Base-by-base conservation (phyloP, 2,329 filamentous ascomycete genomes). In the Alternaria solani region DNA sequence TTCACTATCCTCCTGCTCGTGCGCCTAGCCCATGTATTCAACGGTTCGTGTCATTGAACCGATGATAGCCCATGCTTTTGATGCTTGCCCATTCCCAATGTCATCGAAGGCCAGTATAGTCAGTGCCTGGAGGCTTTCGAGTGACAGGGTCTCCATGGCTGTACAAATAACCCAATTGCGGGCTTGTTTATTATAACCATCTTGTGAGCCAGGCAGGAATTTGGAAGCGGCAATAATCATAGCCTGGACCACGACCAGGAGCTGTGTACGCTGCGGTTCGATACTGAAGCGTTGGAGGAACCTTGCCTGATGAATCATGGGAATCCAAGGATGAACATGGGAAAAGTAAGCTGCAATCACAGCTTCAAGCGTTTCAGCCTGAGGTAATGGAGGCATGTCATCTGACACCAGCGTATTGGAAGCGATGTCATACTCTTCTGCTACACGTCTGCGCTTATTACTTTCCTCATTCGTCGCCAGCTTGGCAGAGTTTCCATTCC, bases 1-100 rank as follows among this genome's bases (percentile, higher is more conserved):
- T 4, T 57, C 49, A 39, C 36, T 18, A 16, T 66, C 61, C 57
- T 66, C 65, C 5, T 63, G 61, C 57, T 69, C 67, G 26, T 67
- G 67, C 0, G 67, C 56, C 11, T 67, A 47, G 32, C 66, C 63
- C 11, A 53, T 55, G 38, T 68, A 68, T 34, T 64, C 65, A 4
- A 68, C 63, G 7, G 65, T 68, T 6, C 65, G 63, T 4, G 65
- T 68, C 28, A 66, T 59, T 8, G 65, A 68, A 5, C 63, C 65
- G 18, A 68, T 61, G 28, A 68, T 34, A 5, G 65, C 61, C 65
- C 65, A 68, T 4, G 63, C 59, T 43, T 61, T 62, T 4, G 60
- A 41, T 7, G 63, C 55, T 32, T 65, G 60, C 7, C 65, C 65
- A 23, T 62, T 60, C 4, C 65, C 65, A 36, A 68, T 58, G n/a